Evolutionary conservation across 1,139 yeast species (phyloP), one percentile per base, ranked within the genome.

Genomic region (Yamadazyma sp.): DNA sequence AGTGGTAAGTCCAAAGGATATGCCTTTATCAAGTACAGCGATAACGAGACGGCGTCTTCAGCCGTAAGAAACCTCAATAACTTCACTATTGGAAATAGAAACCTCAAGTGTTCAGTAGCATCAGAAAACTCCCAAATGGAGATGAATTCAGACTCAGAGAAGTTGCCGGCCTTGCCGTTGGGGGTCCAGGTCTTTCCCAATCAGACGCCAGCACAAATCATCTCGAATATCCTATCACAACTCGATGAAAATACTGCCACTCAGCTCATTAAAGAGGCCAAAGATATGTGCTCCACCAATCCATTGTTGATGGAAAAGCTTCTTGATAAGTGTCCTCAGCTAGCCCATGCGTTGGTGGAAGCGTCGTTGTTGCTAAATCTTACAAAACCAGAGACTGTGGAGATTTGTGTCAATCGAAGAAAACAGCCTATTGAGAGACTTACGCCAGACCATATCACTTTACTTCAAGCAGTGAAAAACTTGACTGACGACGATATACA

Each of bases 1-100:
- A 88, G 96, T 0, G 97, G 97, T 2, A 85, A 83, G 55, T 86
- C 96, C 13, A 88, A 85, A 59, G 97, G 97, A 1, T 87, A 80
- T 59, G 97, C 96, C 3, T 86, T 85, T 51, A 83, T 90, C 15
- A 90, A 86, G 50, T 90, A 86, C 56, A 77, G 74, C 36, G 90
- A 72, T 50, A 57, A 59, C 34, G 96, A 86, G 50, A 86, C 96
- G 0, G 96, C 97, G 1, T 82, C 87, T 2, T 82, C 94, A 12
- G 97, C 97, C 0, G 95, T 89, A 14, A 70, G 97, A 42, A 92
- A 90, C 62, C 67, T 90, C 49, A 86, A 87, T 59, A 86, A 87
- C 48, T 83, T 84, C 62, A 73, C 78, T 22, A 76, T 90, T 34
- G 96, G 96, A 1, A 78, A 79, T 41, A 67, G 96, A 44, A 69